A percentile compares a stretch with the other conserved stretches of the same genome.
Conservation (phyloP, 1,139 yeast species). For the Yamadazyma epiphylla region DNA sequence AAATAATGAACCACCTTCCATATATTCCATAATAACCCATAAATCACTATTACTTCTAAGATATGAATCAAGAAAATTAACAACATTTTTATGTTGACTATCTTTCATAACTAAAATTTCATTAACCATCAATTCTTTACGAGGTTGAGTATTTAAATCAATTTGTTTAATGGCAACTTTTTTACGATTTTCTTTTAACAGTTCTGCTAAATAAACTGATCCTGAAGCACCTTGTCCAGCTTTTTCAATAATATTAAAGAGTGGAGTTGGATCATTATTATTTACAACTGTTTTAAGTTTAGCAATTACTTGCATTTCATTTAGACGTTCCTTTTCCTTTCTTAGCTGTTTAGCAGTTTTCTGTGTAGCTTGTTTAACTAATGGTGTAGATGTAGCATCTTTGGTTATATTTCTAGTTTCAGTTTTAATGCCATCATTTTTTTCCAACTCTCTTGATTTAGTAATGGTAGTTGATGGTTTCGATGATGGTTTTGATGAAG, state of each 20-base stretch:
- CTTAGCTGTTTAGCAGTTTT: constrained; percentile 44
- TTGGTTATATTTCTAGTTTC: neutral
- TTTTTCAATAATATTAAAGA: constrained; percentile 83
- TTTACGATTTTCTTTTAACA: constrained; percentile 35
- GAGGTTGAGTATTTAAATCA: constrained; percentile 89
- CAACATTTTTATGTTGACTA: constrained; percentile 45
- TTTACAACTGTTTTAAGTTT: constrained; percentile 82
- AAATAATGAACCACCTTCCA: constrained; percentile 79
- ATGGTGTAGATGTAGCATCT: constrained; percentile 7
- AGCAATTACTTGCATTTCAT: constrained; percentile 82
- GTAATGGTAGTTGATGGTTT: too few species aligned
- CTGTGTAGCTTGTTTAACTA: neutral
- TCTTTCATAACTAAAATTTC: constrained; percentile 50
- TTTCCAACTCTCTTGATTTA: too few species aligned
- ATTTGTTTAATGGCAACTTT: constrained; percentile 92
- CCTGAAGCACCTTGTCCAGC: constrained; percentile 99
- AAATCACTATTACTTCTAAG: constrained; percentile 44
- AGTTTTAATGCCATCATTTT: neutral
- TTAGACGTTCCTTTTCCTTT: constrained; percentile 69
- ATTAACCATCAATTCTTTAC: constrained; percentile 81
- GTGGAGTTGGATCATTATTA: constrained; percentile 76
- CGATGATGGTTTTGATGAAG: constrained; percentile 10
- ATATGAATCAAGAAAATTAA: constrained; percentile 45
- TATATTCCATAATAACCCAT: constrained; percentile 95
- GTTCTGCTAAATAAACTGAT: constrained; percentile 84